Evolutionary conservation across 768 basidiomycete species (phyloP), one percentile per base, ranked within the genome.

Genomic region (Phylloporus sp.): DNA sequence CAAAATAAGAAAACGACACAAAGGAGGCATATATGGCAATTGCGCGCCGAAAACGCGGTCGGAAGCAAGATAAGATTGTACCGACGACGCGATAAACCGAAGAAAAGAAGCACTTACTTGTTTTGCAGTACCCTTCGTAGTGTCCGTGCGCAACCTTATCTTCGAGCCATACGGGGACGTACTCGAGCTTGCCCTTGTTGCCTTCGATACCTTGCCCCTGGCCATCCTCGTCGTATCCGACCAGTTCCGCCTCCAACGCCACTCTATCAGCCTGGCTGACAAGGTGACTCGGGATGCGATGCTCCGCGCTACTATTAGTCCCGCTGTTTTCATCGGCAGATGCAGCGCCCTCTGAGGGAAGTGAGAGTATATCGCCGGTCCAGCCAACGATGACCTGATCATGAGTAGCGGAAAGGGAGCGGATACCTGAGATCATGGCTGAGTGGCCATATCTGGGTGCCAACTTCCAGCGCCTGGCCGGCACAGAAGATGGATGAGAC

Each of bases 61-160:
- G 9, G 45, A 41, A 40, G 16, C 9, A 22, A 38, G 29, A 28
- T 20, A 60, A 58, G 52, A 50, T 58, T 20, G 28, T 10, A 0
- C 31, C 9, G n/a, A 28, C 16, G 26, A n/a, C 31, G 16, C 3
- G 34, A 42, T 6, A 42, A 41, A 27, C 35, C 12, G 27, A 29
- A 40, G 50, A 16, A 34, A 9, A 35, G 55, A 34, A 42, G 15
- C 36, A 81, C 88, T 69, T 61, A 95, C 93, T 95, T 63, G 88
- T 86, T 70, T 99, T 99, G 80, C 95, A 97, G 69, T 97, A 97
- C 1, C 94, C 95, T 59, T 98, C 94, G 66, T 97, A 97, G 67
- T 97, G 94, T 0, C 87, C 91, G 61, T 93, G 90, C 20, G 91
- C 93, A 34, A 93, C 81, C 66, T 87, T 81, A 60, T 92, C 89